These are phyloP conservation scores for Phytophthora crassamura DNA, from an alignment of 352 stramenopile genomes.

Conservation along the genomic window DNA sequence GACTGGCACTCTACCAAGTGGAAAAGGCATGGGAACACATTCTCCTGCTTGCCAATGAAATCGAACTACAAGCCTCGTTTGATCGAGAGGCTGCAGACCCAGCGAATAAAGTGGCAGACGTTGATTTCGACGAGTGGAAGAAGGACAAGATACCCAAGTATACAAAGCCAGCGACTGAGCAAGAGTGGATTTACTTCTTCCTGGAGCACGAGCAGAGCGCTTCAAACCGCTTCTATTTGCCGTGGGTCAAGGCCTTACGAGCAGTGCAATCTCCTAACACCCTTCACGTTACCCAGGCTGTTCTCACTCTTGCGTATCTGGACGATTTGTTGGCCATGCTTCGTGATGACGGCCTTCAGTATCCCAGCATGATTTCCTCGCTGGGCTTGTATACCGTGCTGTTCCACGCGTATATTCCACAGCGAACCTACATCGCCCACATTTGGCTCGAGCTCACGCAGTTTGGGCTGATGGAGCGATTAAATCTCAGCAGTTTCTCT, in stretches of 20 bases:
- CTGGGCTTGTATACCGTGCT: conserved; percentile 66
- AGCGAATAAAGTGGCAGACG: conserved; percentile 9
- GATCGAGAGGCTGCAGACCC: conserved; percentile 19
- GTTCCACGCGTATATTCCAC: conserved; percentile 45
- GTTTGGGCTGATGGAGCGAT: conserved; percentile 53
- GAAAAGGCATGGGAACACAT: conserved; percentile 61
- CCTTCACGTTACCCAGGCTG: conserved; percentile 52
- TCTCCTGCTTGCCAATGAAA: conserved; percentile 48
- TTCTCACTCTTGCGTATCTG: conserved; percentile 55
- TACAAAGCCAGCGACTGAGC: conserved; percentile 21
- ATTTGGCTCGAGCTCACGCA: conserved; percentile 67
- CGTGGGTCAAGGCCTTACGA: conserved; percentile 49
- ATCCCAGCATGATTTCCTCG: conserved; percentile 44
- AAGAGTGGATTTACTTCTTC: conserved; percentile 64
- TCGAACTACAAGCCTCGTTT: conserved; percentile 49
- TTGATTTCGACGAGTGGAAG: conserved; percentile 74
- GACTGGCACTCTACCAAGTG: conserved; percentile 53
- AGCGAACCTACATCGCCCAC: conserved; percentile 39
- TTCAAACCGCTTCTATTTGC: conserved; percentile 57
- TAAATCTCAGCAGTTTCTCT: conserved; percentile 48
- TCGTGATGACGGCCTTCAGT: conserved; percentile 28
- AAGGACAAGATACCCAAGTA: conserved; percentile 37
- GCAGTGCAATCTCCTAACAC: conserved; percentile 11
- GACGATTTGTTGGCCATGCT: conserved; percentile 56
- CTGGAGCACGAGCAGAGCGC: conserved; percentile 44